Evolutionary conservation across 75 land plant species (phyloP).

Genomic region (Cryptomeria japonica): DNA sequence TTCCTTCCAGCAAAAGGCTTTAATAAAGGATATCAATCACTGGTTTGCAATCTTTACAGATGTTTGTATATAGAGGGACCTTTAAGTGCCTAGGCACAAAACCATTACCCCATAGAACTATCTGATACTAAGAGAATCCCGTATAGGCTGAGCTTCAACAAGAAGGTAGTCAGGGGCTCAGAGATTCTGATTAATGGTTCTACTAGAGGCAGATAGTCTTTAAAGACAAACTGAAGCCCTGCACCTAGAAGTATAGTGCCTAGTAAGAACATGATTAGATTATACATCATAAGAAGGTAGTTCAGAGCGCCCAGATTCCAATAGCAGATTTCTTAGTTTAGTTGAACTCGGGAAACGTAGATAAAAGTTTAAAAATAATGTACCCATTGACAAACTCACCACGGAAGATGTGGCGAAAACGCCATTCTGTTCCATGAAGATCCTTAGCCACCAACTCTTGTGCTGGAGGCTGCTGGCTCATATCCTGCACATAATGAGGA

Average conservation of each 20-base stretch:
- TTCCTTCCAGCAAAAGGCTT: background rate
- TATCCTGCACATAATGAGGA: conserved; percentile 29
- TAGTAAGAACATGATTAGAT: background rate
- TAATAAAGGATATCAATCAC: background rate
- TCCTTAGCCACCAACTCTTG: conserved; percentile 67
- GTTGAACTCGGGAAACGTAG: background rate
- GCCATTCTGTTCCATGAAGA: conserved; percentile 68
- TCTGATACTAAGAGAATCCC: background rate
- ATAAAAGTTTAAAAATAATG: background rate
- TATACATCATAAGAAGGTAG: background rate
- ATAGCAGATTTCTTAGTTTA: background rate
- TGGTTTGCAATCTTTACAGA: background rate
- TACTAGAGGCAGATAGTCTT: background rate
- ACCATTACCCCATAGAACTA: background rate
- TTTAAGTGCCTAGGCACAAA: background rate
- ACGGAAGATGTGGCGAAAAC: conserved; percentile 69
- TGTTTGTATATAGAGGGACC: background rate
- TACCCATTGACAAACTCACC: conserved; percentile 24
- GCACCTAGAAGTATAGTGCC: background rate
- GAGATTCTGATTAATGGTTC: background rate
- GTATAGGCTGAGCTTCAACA: background rate
- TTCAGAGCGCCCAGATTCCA: background rate
- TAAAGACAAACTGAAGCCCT: background rate
- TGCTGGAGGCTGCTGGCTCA: conserved; percentile 52
- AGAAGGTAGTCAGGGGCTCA: background rate